phyloP scores from a whole-genome alignment of 257 asterid genomes.

The Plantago major region DNA sequence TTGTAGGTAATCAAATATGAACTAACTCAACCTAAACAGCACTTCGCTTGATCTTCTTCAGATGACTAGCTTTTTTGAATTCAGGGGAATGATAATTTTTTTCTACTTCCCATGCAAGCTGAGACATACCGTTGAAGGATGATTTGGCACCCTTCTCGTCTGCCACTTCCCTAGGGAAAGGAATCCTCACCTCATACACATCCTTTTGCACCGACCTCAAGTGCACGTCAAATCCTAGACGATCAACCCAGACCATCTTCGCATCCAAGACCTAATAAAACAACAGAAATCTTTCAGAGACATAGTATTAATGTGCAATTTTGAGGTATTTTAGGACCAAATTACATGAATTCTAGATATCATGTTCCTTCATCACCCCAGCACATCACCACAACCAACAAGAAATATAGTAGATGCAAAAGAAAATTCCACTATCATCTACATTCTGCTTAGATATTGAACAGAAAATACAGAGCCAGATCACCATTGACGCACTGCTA shows the following conservation, averaged over 20 bases:
- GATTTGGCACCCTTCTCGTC: slow-evolving; percentile 97
- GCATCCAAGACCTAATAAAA: slow-evolving; percentile 66
- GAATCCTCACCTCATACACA: slow-evolving; percentile 74
- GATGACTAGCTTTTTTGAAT: slow-evolving; percentile 58
- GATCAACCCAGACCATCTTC: slow-evolving; percentile 90
- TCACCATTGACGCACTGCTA: background rate
- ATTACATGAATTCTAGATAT: background rate
- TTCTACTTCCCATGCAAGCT: slow-evolving; percentile 95
- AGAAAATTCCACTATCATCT: background rate
- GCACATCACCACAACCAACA: background rate
- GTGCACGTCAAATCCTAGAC: slow-evolving; percentile 79
- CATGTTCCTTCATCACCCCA: background rate
- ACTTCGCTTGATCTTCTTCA: slow-evolving; percentile 46
- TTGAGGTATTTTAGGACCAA: background rate
- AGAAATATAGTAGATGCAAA: background rate
- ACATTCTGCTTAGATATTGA: background rate
- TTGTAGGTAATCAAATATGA: background rate
- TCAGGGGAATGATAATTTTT: slow-evolving; percentile 55
- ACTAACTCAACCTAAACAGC: slow-evolving; percentile 20
- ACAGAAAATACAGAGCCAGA: background rate
- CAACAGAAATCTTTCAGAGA: background rate
- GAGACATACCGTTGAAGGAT: slow-evolving; percentile 92
- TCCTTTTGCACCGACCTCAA: slow-evolving; percentile 51
- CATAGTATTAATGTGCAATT: slow-evolving; percentile 7
- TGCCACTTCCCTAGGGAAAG: slow-evolving; percentile 83